These are phyloP conservation scores for Phlyctochytrium arcticum DNA, from an alignment of 192 early-diverging fungal genomes.

Conservation along the genomic window DNA sequence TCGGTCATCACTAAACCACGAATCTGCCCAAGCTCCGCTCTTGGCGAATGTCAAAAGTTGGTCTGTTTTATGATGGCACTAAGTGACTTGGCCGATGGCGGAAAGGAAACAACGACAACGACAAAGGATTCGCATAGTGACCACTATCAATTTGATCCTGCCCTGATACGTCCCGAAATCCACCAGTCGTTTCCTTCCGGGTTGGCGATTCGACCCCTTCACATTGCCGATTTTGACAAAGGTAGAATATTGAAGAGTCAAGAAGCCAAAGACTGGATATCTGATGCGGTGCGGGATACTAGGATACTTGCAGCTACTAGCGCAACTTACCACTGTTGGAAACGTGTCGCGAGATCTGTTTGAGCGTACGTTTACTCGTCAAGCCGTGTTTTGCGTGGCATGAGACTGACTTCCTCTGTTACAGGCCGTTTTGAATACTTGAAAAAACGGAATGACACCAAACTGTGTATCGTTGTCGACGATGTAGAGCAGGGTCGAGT, in stretches of 20 bases:
- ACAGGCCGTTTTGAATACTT: conserved; percentile 25
- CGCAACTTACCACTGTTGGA: conserved; percentile 23
- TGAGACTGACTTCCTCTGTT: no score
- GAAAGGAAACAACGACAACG: no score
- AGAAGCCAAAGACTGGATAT: background rate
- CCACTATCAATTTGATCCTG: background rate
- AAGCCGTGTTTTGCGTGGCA: no score
- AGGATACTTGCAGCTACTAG: conserved; percentile 20
- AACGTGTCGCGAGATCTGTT: conserved; percentile 12
- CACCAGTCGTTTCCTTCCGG: background rate
- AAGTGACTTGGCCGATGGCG: no score
- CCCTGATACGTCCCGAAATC: background rate
- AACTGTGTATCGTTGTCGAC: conserved; percentile 24
- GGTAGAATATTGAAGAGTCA: background rate
- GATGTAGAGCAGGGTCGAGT: conserved; percentile 1
- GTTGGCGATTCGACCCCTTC: conserved; percentile 1
- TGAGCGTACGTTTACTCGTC: conserved; percentile 1
- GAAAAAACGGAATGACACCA: conserved; percentile 6
- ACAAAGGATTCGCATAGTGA: no score
- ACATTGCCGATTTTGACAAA: conserved; percentile 10
- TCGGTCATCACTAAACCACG: no score
- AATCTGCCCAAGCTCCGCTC: no score
- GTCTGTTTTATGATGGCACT: no score
- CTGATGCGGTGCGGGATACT: background rate
- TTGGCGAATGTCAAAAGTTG: no score